Conservation (phyloP, 2,329 filamentous ascomycete genomes). For the Aspergillus udagawae region DNA sequence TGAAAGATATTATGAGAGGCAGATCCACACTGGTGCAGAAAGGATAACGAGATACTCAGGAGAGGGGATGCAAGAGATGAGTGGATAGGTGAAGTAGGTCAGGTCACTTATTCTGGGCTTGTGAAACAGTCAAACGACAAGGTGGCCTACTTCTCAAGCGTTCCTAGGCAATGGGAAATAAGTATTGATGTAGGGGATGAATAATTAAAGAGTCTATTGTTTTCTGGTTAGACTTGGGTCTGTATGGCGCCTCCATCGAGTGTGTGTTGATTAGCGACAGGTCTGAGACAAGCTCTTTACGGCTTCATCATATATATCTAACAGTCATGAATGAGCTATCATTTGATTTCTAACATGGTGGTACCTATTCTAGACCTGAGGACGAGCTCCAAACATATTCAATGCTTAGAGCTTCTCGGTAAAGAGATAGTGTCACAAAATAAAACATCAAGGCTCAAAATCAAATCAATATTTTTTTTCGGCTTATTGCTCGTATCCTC, state of each 20-base stretch:
- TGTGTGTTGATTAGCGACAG: background rate
- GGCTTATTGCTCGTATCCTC: background rate
- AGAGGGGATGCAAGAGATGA: background rate
- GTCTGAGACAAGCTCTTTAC: background rate
- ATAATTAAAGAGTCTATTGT: background rate
- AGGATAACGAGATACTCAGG: background rate
- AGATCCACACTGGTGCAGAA: background rate
- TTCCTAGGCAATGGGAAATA: background rate
- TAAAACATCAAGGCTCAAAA: background rate
- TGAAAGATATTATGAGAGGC: background rate
- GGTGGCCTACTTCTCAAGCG: background rate
- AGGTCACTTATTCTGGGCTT: background rate
- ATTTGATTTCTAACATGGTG: background rate
- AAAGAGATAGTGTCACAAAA: background rate
- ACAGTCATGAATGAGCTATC: background rate
- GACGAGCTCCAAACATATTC: background rate
- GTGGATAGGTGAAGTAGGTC: background rate
- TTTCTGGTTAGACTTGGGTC: background rate
- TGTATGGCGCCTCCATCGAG: background rate
- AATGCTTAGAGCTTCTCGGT: background rate
- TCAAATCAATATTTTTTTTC: background rate
- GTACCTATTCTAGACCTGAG: background rate
- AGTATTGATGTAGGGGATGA: background rate
- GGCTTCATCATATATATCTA: background rate
- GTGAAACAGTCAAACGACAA: background rate